phyloP scores from a whole-genome alignment of 2,329 filamentous ascomycete genomes.

The Phaeoacremonium minimum region DNA sequence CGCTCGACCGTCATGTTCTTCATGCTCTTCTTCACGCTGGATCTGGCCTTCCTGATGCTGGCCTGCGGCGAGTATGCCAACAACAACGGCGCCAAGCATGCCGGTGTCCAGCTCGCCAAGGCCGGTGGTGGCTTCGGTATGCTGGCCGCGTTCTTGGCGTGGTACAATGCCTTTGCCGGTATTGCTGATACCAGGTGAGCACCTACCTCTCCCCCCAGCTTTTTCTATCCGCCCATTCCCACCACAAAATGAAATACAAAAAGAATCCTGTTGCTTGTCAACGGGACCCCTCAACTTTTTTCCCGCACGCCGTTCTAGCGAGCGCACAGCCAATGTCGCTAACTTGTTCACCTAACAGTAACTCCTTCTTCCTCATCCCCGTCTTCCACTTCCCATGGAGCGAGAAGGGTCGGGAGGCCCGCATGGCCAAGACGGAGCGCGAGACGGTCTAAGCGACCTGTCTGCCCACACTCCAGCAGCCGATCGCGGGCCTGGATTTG shows the following conservation, averaged over 20 bases:
- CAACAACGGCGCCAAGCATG: slow-evolving; percentile 43
- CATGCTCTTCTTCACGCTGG: slow-evolving; percentile 71
- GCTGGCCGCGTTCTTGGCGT: slow-evolving; percentile 74
- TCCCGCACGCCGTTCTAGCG: background rate
- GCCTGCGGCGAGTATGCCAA: slow-evolving; percentile 56
- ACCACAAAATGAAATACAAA: no score
- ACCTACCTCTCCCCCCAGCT: background rate
- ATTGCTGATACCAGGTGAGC: slow-evolving; percentile 66
- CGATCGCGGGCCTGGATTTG: no score
- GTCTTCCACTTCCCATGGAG: slow-evolving; percentile 96
- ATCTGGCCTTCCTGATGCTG: slow-evolving; percentile 71
- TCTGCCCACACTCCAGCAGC: no score
- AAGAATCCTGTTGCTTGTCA: no score
- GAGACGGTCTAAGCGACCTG: slow-evolving; percentile 25
- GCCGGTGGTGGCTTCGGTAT: slow-evolving; percentile 79
- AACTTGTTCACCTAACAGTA: slow-evolving; percentile 40
- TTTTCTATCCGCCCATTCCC: background rate
- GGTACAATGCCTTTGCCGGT: slow-evolving; percentile 84
- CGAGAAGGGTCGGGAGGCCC: slow-evolving; percentile 62
- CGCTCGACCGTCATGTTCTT: slow-evolving; percentile 77
- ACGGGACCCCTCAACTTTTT: no score
- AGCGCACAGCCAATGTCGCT: background rate
- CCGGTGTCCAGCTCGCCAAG: slow-evolving; percentile 52
- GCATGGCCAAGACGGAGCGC: slow-evolving; percentile 45
- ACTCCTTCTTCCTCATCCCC: slow-evolving; percentile 85